A percentile compares a stretch with the other conserved stretches of the same genome.
Conservation (phyloP, 1,284 basidiomycete species). For the Sphagnurus paluster region DNA sequence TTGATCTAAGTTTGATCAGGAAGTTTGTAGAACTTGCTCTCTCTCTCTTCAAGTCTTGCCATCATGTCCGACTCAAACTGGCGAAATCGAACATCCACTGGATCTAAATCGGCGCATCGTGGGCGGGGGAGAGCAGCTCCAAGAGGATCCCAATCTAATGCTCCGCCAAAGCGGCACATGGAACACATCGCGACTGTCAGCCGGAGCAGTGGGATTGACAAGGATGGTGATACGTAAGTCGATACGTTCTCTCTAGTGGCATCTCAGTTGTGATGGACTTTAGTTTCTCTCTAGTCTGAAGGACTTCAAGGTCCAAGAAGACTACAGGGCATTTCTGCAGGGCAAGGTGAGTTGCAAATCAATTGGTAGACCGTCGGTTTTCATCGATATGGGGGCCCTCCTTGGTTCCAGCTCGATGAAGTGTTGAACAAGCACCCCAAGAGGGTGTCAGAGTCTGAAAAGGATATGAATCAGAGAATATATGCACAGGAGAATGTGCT, state of each 20-base stretch:
- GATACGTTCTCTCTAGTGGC: neutral
- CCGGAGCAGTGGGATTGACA: slow-evolving; percentile 68
- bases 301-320: slow-evolving; percentile 54
- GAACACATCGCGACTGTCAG: slow-evolving; percentile 68
- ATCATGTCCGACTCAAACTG: slow-evolving; percentile 18
- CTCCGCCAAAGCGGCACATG: slow-evolving; percentile 39
- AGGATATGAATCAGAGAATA: slow-evolving; percentile 38
- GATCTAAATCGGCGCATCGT: neutral
- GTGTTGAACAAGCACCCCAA: slow-evolving; percentile 40
- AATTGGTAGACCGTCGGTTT: no score
- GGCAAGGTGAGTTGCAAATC: slow-evolving; percentile 56
- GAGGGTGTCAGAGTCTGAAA: slow-evolving; percentile 28
- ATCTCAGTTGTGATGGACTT: slow-evolving; percentile 27
- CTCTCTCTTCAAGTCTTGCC: no score
- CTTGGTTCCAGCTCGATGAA: slow-evolving; percentile 45
- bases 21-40: no score
- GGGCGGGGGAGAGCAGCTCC: slow-evolving; percentile 8
- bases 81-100: slow-evolving; percentile 13
- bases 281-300: slow-evolving; percentile 55
- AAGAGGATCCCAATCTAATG: neutral
- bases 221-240: slow-evolving; percentile 69
- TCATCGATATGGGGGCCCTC: no score
- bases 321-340: slow-evolving; percentile 62
- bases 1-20: no score
- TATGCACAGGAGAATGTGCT: slow-evolving; percentile 64